A percentile compares a stretch with the other conserved stretches of the same genome.
Evolutionary conservation across 192 early-diverging fungal genomes (phyloP).

Genomic region (Radiomyces spectabilis): DNA sequence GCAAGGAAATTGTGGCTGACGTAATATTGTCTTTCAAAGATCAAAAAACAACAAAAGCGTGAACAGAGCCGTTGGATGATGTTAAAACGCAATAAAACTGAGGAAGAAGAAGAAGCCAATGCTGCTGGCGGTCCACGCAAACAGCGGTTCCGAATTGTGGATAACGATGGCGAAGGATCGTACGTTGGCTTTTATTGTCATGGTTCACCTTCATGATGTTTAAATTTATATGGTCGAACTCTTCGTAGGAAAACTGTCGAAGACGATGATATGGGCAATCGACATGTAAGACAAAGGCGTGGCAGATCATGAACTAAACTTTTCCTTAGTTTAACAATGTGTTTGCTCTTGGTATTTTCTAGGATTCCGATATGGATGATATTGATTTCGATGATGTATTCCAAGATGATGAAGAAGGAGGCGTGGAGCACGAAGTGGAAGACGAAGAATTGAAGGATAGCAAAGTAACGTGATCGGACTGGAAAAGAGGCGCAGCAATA

Average conservation of each 20-base stretch:
- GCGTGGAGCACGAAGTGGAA: conserved; percentile 59
- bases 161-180: conserved; percentile 20
- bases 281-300: not conserved
- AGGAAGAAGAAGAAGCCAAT: conserved; percentile 21
- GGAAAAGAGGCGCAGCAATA: no score
- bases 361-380: conserved; percentile 54
- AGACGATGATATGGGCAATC: conserved; percentile 34
- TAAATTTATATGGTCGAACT: not conserved
- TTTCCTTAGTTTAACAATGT: not conserved
- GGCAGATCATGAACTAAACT: not conserved
- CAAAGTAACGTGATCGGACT: no score
- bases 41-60: conserved; percentile 39
- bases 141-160: conserved; percentile 28
- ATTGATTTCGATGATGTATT: conserved; percentile 76
- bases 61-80: conserved; percentile 45
- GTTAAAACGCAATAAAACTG: conserved; percentile 34
- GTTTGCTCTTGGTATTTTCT: not conserved
- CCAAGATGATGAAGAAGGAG: conserved; percentile 75
- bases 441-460: conserved; percentile 57
- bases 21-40: conserved; percentile 2
- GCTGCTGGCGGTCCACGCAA: not conserved
- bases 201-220: not conserved
- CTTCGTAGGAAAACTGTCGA: conserved; percentile 37
- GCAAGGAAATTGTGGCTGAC: not conserved
- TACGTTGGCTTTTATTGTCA: not conserved